Base-by-base conservation (phyloP, 2,329 filamentous ascomycete species). In the Paraphoma chrysanthemicola region DNA sequence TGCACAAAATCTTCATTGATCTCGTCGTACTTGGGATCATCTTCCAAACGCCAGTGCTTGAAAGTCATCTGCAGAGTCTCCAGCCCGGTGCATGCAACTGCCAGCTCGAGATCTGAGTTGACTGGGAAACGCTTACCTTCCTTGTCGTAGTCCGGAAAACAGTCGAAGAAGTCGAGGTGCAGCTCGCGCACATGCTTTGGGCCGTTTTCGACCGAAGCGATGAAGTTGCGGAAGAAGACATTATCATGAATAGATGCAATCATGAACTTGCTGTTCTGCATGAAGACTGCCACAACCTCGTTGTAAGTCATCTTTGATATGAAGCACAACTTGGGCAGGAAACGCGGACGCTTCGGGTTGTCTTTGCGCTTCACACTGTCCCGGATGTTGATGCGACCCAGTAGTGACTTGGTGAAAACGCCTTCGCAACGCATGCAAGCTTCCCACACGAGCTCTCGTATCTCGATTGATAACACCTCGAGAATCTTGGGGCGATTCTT, bases 191-290 rank as follows among this genome's bases (percentile, higher is more conserved):
- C 31, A 16, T 45, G 12, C 14, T 14, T 7, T 6, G 9, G 4
- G 1, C 45, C 43, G 17, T 39, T 6, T 2, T 12, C 30, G n/a
- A 43, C 23, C 4, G 31, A 41, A 23, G 43, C 31, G 17, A 50
- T 16, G 16, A 46, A 54, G 4, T 23, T 31, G 11, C 41, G 29
- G 56, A 72, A 69, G 0, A 78, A 72, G 0, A 70, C 88, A 1
- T 78, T 83, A 39, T 77, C 82, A 0, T 84, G 82, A 1, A 83
- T 88, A 45, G 88, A 88, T 12, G 31, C 11, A 14, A 53, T 38
- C 16, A 36, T 31, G 29, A 44, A 53, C 4, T 28, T 28, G 6
- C 33, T 30, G 17, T 47, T 36, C 4, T 33, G 51, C 14, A 53
- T 53, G 23, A 53, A 53, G 9, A 41, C 44, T 11, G 33, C 44